These are phyloP conservation scores for Fusarium gaditjirri DNA, from an alignment of 2,329 filamentous ascomycete species.

Conservation along the genomic window DNA sequence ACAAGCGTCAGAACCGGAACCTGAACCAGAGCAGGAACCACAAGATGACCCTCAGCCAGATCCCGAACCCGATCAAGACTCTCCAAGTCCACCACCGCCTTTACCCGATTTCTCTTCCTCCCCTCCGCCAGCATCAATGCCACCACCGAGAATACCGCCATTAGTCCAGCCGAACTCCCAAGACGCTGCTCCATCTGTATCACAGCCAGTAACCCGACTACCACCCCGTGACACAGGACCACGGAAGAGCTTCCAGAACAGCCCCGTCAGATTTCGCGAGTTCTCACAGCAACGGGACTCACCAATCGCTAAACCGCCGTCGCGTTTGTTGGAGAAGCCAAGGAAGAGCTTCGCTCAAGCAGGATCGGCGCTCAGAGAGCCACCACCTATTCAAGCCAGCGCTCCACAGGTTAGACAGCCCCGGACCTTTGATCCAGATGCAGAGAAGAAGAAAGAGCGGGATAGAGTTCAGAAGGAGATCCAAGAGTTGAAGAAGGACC, in stretches of 20 bases:
- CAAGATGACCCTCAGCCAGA: neutral
- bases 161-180: slow-evolving; percentile 8
- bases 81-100: slow-evolving; percentile 1
- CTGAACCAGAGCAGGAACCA: neutral
- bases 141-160: slow-evolving; percentile 24
- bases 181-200: slow-evolving; percentile 6
- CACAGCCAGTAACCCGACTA: slow-evolving; percentile 24
- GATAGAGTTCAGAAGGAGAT: slow-evolving; percentile 67
- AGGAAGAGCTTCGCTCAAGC: slow-evolving; percentile 13
- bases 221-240: slow-evolving; percentile 62
- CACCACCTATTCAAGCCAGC: neutral
- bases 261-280: slow-evolving; percentile 60
- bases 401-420: slow-evolving; percentile 4
- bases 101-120: slow-evolving; percentile 9
- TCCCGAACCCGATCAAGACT: neutral
- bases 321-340: slow-evolving; percentile 41
- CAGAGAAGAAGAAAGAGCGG: slow-evolving; percentile 62
- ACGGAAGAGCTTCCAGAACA: slow-evolving; percentile 68
- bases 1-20: neutral
- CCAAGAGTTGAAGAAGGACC: slow-evolving; percentile 65
- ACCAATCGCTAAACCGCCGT: slow-evolving; percentile 59
- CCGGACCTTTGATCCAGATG: slow-evolving; percentile 51
- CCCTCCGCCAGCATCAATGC: slow-evolving; percentile 26
- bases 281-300: slow-evolving; percentile 55
- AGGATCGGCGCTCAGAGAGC: neutral